A percentile compares a stretch with the other conserved stretches of the same genome.
These are phyloP conservation scores for Dittrichia graveolens DNA, from an alignment of 129 eudicot species.

Conservation along the genomic window DNA sequence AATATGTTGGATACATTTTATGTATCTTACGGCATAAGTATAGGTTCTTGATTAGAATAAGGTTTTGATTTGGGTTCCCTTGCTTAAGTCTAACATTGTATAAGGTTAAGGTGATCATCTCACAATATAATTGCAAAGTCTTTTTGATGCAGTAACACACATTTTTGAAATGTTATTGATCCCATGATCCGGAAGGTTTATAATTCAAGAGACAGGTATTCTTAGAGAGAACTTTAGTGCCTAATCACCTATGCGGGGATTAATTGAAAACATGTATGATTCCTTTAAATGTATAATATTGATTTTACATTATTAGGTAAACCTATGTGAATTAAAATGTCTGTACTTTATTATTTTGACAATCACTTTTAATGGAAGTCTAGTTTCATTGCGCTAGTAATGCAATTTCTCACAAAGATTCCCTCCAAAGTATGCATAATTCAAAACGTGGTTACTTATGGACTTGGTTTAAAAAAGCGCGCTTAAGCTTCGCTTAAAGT, in stretches of 20 bases:
- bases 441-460: background rate
- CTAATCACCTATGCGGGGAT: background rate
- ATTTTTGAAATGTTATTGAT: background rate
- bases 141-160: too few relatives aligned
- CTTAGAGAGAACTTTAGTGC: background rate
- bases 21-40: background rate
- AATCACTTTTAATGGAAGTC: background rate
- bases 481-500: too few relatives aligned
- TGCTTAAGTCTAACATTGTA: background rate
- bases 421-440: background rate
- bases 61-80: background rate
- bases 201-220: background rate
- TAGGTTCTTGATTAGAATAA: background rate
- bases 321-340: background rate
- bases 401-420: background rate
- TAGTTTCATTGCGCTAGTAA: background rate
- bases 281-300: background rate
- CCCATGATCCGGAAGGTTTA: background rate
- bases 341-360: background rate
- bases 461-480: background rate
- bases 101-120: background rate
- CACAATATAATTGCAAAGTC: background rate
- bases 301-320: background rate
- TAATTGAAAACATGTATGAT: background rate
- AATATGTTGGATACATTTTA: slow-evolving; percentile 2